Evolutionary conservation across 495 filamentous ascomycete genomes (phyloP), one percentile per base, ranked within the genome.

Genomic region (Jackrogersella multiformis): DNA sequence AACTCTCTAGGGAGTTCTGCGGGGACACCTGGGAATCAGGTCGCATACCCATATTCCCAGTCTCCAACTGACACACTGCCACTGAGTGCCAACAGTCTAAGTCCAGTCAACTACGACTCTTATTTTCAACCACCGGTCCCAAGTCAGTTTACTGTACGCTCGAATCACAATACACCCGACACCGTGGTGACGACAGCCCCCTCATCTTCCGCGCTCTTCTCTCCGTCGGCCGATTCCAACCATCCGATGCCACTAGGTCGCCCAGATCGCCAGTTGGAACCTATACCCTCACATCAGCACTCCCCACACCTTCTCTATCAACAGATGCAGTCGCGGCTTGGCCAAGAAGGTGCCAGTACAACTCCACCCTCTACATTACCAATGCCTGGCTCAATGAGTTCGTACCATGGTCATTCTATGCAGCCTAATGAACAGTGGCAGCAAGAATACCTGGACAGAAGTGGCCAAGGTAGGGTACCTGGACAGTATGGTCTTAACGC

Each of bases 301-400:
- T 36, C 51, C 24, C 5, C 26, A 13, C 18, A 36, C 32, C 20
- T 20, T 23, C 2, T n/a, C 20, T 35, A 32, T 16, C 55, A 45
- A 18, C 55, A 46, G 24, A 41, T 38, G 18, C 60, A 55, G 39
- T 13, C 21, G 32, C 60, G 10, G 49, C 46, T 35, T 53, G 7
- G 26, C 12, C 55, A 48, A 44, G 55, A 55, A 48, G 26, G 1
- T 35, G 5, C 15, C 16, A 12, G 26, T 48, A 10, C 36, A 15
- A 5, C 38, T 2, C 10, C 53, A 6, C 3, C 16, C 51, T 45
- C 53, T 15, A 38, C 44, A 8, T 58, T 23, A 9, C 20, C 46
- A 2, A 38, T 10, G 21, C 54, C 32, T 42, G 41, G 23, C 54
- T 5, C 35, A 12, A 48, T n/a, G 18, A 30, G 20, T 1, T n/a